phyloP scores from a whole-genome alignment of 257 asterid species.

The Gentiana macrophylla region DNA sequence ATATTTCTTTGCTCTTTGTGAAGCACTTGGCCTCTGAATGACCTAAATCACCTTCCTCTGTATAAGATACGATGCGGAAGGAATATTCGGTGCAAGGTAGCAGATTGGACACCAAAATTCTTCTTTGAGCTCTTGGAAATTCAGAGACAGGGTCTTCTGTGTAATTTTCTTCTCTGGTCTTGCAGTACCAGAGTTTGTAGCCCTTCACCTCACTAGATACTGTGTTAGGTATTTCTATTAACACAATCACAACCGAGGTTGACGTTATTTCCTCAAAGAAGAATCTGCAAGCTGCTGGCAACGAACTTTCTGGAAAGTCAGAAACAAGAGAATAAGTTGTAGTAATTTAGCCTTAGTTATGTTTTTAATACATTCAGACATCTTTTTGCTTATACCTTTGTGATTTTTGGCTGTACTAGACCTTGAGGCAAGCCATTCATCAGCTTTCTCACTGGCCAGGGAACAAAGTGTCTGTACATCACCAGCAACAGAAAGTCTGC shows the following conservation, averaged over 20 bases:
- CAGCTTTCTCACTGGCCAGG: conserved; percentile 70
- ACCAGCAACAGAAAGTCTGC: conserved; percentile 71
- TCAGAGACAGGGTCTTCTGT: conserved; percentile 54
- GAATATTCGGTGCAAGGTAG: conserved; percentile 79
- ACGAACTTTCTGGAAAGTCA: conserved; percentile 55
- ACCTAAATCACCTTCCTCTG: conserved; percentile 53
- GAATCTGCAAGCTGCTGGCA: conserved; percentile 84
- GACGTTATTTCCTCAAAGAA: conserved; percentile 67
- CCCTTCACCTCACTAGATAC: conserved; percentile 46
- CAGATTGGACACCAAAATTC: conserved; percentile 65
- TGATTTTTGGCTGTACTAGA: conserved; percentile 22
- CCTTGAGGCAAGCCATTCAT: conserved; percentile 44
- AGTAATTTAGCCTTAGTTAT: too few species aligned
- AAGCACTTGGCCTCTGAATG: conserved; percentile 83
- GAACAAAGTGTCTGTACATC: conserved; percentile 74
- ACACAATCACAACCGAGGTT: conserved; percentile 53
- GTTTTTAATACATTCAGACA: too few species aligned
- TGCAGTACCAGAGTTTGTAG: conserved; percentile 85
- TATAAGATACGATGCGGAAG: conserved; percentile 59
- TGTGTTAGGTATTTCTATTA: conserved; percentile 50
- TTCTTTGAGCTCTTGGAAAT: conserved; percentile 65
- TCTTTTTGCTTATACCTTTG: conserved; percentile 28
- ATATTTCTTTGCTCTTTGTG: conserved; percentile 59
- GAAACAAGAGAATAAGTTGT: conserved; percentile 7
- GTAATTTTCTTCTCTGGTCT: conserved; percentile 56